Evolutionary conservation across 352 stramenopile genomes (phyloP).

Genomic region (Phytophthora citricola): DNA sequence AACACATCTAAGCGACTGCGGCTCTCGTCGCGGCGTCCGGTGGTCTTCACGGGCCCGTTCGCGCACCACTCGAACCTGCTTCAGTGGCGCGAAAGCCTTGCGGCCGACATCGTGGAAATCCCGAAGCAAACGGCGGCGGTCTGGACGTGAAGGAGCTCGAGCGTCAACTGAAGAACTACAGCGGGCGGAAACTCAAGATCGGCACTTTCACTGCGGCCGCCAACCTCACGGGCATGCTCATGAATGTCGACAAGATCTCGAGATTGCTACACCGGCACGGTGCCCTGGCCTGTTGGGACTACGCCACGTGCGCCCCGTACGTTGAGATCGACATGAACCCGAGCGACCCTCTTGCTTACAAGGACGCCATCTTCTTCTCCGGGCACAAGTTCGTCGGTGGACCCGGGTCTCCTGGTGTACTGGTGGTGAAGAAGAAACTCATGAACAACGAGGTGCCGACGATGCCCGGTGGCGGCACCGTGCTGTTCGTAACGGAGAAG

Average conservation of each 20-base stretch:
- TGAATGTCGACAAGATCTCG: conserved; percentile 90
- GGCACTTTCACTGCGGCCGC: conserved; percentile 92
- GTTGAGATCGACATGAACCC: conserved; percentile 97
- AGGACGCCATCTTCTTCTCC: conserved; percentile 96
- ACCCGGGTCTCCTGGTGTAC: conserved; percentile 91
- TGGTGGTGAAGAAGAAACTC: conserved; percentile 95
- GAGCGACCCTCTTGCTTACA: conserved; percentile 50
- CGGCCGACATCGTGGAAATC: conserved; percentile 80
- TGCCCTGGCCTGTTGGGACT: conserved; percentile 96
- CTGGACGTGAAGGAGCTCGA: conserved; percentile 72
- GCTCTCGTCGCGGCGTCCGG: conserved; percentile 47
- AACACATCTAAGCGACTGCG: conserved; percentile 33
- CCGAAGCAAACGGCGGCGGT: conserved; percentile 50
- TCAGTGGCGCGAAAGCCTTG: conserved; percentile 93
- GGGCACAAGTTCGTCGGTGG: conserved; percentile 98
- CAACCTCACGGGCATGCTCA: conserved; percentile 96
- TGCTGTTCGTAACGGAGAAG: conserved; percentile 67
- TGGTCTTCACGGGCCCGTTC: conserved; percentile 94
- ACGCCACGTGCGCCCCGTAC: conserved; percentile 95
- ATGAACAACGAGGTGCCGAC: conserved; percentile 68
- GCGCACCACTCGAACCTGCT: conserved; percentile 98
- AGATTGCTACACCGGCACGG: conserved; percentile 91
- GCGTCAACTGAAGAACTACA: conserved; percentile 55
- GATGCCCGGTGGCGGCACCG: conserved; percentile 56
- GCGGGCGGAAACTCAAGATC: conserved; percentile 68